These are phyloP conservation scores for Plasmodiophora brassicae DNA, from an alignment of 208 protist species.

Conservation along the genomic window DNA sequence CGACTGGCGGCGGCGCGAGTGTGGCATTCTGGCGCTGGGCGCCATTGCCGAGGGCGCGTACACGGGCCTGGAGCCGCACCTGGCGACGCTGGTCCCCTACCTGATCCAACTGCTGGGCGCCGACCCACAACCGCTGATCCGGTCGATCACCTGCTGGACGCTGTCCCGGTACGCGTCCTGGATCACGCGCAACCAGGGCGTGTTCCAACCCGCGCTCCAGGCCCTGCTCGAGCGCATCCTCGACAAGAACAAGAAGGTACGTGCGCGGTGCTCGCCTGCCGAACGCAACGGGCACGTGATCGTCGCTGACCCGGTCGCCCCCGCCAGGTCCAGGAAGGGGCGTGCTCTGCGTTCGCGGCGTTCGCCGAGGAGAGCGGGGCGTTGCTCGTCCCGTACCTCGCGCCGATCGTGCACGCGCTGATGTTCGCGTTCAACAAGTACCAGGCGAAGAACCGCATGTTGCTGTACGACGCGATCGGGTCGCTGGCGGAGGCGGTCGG, in stretches of 20 bases:
- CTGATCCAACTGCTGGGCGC: slow-evolving; percentile 44
- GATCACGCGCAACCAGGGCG: slow-evolving; percentile 43
- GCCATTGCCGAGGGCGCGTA: slow-evolving; percentile 80
- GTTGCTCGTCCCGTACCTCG: slow-evolving; percentile 50
- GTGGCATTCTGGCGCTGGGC: slow-evolving; percentile 78
- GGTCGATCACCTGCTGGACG: slow-evolving; percentile 78
- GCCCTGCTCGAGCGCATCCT: slow-evolving; percentile 62
- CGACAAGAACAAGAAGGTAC: slow-evolving; percentile 63
- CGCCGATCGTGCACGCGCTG: slow-evolving; percentile 57
- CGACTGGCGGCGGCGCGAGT: slow-evolving; percentile 74
- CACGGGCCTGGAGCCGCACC: slow-evolving; percentile 61
- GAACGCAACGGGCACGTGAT: no score
- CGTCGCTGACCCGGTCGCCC: not conserved
- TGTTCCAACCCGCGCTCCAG: slow-evolving; percentile 53
- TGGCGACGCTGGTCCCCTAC: slow-evolving; percentile 67
- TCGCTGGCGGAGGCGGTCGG: slow-evolving; percentile 48
- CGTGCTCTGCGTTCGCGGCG: slow-evolving; percentile 66
- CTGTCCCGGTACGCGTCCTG: slow-evolving; percentile 67
- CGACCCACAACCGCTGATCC: slow-evolving; percentile 74
- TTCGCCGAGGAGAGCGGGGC: slow-evolving; percentile 61
- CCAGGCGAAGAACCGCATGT: slow-evolving; percentile 54
- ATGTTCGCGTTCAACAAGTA: slow-evolving; percentile 62
- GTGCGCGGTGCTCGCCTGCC: not conserved
- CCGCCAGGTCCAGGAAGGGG: slow-evolving; percentile 64
- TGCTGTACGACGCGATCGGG: slow-evolving; percentile 59